phyloP scores from a whole-genome alignment of 257 asterid genomes.

The Nicotiana attenuata region DNA sequence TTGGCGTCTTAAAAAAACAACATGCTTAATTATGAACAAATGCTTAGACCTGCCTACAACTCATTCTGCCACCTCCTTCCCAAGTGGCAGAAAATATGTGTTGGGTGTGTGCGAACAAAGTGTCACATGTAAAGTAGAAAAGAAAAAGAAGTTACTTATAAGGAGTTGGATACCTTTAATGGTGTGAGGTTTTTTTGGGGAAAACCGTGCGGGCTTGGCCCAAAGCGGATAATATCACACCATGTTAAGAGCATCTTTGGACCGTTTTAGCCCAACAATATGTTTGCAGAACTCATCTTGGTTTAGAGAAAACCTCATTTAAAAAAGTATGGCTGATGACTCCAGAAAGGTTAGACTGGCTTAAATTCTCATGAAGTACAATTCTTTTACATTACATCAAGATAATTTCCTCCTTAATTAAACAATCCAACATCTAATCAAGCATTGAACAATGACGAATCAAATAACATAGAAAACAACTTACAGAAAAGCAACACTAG shows the following conservation, averaged over 20 bases:
- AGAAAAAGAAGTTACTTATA: too few species aligned
- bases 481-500: neutral
- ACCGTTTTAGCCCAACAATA: too few species aligned
- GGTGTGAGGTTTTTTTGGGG: too few species aligned
- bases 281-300: neutral
- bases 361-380: neutral
- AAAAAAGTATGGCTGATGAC: neutral
- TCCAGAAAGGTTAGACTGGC: neutral
- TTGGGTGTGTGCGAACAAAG: too few species aligned
- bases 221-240: too few species aligned
- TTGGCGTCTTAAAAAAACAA: neutral
- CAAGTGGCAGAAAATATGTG: too few species aligned
- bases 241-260: too few species aligned
- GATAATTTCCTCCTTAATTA: neutral
- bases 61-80: too few species aligned
- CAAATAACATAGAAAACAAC: neutral
- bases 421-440: neutral
- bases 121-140: too few species aligned
- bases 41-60: too few species aligned
- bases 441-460: neutral
- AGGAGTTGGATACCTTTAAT: too few species aligned
- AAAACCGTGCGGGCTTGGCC: too few species aligned
- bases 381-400: neutral
- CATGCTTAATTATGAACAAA: neutral
- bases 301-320: neutral